Conservation (phyloP, 306 rosid genomes). For the Styphnolobium japonicum region DNA sequence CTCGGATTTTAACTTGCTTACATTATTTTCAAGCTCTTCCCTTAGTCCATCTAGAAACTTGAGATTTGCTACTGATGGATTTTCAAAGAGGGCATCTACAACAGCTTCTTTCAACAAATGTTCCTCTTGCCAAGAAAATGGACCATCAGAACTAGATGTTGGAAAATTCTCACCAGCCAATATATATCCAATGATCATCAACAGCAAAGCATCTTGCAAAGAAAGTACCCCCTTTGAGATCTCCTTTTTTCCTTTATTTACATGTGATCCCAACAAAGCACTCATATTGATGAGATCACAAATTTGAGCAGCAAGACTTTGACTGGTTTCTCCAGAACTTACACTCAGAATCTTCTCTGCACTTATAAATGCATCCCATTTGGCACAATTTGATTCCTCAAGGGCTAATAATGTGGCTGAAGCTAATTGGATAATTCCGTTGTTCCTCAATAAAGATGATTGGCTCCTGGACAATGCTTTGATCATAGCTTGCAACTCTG, state of each 20-base stretch:
- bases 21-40: constrained; percentile 75
- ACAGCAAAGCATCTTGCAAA: constrained; percentile 78
- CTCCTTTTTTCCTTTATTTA: constrained; percentile 48
- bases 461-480: constrained; percentile 74
- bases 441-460: constrained; percentile 68
- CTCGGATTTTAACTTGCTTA: constrained; percentile 51
- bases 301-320: constrained; percentile 89
- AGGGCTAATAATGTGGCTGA: constrained; percentile 69
- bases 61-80: constrained; percentile 62
- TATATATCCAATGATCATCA: constrained; percentile 76
- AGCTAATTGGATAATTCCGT: constrained; percentile 89
- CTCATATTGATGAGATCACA: constrained; percentile 79
- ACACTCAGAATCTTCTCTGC: constrained; percentile 68
- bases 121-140: constrained; percentile 98
- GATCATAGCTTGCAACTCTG: constrained; percentile 72
- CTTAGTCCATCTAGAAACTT: constrained; percentile 79
- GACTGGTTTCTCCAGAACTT: constrained; percentile 87
- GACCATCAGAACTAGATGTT: constrained; percentile 82
- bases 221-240: constrained; percentile 63
- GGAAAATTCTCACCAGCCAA: constrained; percentile 91
- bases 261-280: constrained; percentile 60
- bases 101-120: constrained; percentile 80
- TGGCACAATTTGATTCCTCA: constrained; percentile 61
- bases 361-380: constrained; percentile 83
- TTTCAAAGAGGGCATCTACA: constrained; percentile 81